A percentile compares a stretch with the other conserved stretches of the same genome.
Evolutionary conservation across 805 yeast genomes (phyloP).

Genomic region (Hanseniaspora occidentalis): DNA sequence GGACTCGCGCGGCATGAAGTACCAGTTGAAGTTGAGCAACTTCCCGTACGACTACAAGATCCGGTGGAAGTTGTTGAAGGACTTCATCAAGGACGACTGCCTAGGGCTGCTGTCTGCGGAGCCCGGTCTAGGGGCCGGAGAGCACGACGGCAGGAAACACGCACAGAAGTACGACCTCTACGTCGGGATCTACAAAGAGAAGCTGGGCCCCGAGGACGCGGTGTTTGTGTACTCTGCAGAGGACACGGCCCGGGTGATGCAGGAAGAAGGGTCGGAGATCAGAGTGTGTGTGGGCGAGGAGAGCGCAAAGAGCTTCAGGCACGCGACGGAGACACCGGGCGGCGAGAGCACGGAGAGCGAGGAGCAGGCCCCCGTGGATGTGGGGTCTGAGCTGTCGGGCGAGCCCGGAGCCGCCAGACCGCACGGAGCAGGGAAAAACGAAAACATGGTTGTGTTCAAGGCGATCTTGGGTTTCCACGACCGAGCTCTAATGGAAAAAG

Average conservation of each 20-base stretch:
- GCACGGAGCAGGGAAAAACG: conserved; percentile 6
- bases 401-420: too few species aligned
- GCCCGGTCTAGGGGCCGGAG: neutral
- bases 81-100: conserved; percentile 19
- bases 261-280: neutral
- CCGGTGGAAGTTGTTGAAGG: conserved; percentile 29
- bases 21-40: conserved; percentile 19
- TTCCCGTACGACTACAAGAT: conserved; percentile 22
- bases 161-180: conserved; percentile 16
- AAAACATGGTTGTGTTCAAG: conserved; percentile 15
- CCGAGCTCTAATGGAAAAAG: conserved; percentile 17
- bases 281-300: neutral
- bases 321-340: conserved; percentile 4
- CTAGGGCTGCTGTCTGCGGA: conserved; percentile 9
- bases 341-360: conserved; percentile 6
- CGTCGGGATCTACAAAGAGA: conserved; percentile 23
- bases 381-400: too few species aligned
- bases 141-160: neutral
- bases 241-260: neutral
- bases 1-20: conserved; percentile 23
- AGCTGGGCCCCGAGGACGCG: conserved; percentile 11
- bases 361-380: conserved; percentile 8
- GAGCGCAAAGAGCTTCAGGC: neutral
- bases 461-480: conserved; percentile 25
- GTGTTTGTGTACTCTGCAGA: neutral